Conservation (phyloP, 2,329 filamentous ascomycete species). For the Fusarium sp. region DNA sequence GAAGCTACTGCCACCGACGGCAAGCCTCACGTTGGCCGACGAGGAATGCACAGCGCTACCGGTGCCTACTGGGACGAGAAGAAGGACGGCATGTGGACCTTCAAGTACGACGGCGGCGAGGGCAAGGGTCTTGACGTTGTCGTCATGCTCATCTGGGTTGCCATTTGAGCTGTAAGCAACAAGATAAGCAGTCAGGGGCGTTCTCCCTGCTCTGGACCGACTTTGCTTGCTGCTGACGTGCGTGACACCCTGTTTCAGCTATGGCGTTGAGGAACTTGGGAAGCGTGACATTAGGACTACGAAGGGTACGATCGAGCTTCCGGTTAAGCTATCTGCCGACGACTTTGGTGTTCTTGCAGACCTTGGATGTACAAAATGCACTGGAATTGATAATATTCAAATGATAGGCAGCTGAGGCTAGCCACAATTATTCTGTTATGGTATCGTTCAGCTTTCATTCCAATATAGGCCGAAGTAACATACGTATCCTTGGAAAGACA, state of each 20-base stretch:
- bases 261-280: conserved; percentile 46
- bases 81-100: conserved; percentile 90
- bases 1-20: conserved; percentile 68
- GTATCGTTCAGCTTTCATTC: conserved; percentile 2
- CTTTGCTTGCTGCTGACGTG: conserved; percentile 27
- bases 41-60: conserved; percentile 89
- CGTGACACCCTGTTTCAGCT: conserved; percentile 43
- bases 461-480: not conserved
- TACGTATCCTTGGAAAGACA: not conserved
- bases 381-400: conserved; percentile 35
- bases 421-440: conserved; percentile 12
- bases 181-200: conserved; percentile 10
- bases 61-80: conserved; percentile 92
- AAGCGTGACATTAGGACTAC: conserved; percentile 44
- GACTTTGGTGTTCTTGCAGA: conserved; percentile 41
- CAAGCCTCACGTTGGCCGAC: conserved; percentile 80
- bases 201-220: conserved; percentile 17
- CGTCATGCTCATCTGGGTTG: conserved; percentile 82
- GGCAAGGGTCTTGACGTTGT: conserved; percentile 76
- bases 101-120: conserved; percentile 81
- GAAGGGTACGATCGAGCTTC: conserved; percentile 42
- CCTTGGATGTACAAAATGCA: conserved; percentile 46
- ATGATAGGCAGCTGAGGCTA: conserved; percentile 29
- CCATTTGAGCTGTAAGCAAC: conserved; percentile 58
- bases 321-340: conserved; percentile 37